A percentile compares a stretch with the other conserved stretches of the same genome.
phyloP scores from a whole-genome alignment of 148 eudicot genomes.

The Arbutus unedo region DNA sequence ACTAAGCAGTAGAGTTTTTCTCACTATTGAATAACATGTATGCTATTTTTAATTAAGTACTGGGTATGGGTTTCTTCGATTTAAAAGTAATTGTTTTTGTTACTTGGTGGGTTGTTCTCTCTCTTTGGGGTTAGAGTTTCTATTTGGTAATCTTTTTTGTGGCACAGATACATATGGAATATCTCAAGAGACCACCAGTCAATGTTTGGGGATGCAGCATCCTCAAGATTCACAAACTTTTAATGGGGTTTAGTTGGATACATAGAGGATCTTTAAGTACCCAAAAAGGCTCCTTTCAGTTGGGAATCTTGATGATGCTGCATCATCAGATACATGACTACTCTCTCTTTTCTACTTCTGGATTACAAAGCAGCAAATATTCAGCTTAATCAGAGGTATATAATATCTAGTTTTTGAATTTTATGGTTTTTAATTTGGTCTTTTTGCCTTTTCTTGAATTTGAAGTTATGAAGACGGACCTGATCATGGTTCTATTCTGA shows the following conservation, averaged over 20 bases:
- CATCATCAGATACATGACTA: conserved; percentile 47
- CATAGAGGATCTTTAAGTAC: not conserved
- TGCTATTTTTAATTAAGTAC: not conserved
- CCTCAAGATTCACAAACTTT: conserved; percentile 51
- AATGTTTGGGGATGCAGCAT: conserved; percentile 52
- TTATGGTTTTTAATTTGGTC: not conserved
- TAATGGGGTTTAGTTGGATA: not conserved
- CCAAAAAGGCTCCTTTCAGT: not conserved
- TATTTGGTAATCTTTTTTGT: not conserved
- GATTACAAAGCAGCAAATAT: not conserved
- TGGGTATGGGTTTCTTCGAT: not conserved
- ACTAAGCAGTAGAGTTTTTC: not conserved
- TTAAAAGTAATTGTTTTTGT: not conserved
- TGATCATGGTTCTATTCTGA: not conserved
- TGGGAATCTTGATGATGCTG: conserved; percentile 71
- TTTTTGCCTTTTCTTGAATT: not conserved
- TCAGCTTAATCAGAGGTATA: not conserved
- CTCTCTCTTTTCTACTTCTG: not conserved
- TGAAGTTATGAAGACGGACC: not conserved
- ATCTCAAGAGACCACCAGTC: conserved; percentile 16
- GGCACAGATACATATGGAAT: not conserved
- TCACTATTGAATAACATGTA: too few relatives aligned
- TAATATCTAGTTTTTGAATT: not conserved
- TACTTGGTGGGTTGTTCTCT: not conserved
- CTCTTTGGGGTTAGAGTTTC: not conserved